These are phyloP conservation scores for Byssochlamys sp. DNA, from an alignment of 2,329 filamentous ascomycete species.

Conservation along the genomic window DNA sequence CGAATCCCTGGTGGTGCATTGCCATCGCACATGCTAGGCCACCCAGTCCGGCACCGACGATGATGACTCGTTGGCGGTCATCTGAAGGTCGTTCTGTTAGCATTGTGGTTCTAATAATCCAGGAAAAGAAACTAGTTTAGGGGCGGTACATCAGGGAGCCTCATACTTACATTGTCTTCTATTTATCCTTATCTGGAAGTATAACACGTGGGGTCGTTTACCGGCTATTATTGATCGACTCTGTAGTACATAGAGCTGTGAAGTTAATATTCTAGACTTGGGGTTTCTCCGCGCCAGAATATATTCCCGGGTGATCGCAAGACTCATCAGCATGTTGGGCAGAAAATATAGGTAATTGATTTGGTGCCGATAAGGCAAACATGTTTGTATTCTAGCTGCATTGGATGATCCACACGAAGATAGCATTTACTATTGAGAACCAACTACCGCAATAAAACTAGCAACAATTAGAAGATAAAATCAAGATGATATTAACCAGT, in stretches of 20 bases:
- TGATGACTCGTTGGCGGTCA: conserved; percentile 29
- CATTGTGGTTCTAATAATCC: background rate
- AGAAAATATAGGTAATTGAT: background rate
- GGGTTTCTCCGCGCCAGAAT: conserved; percentile 2
- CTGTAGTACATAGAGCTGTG: background rate
- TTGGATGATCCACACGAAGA: too few relatives aligned
- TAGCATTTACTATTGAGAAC: too few relatives aligned
- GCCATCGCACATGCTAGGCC: conserved; percentile 22
- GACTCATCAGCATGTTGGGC: background rate
- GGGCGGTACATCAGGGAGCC: background rate
- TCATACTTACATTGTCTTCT: background rate
- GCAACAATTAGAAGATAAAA: too few relatives aligned
- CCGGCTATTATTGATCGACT: background rate
- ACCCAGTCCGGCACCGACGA: conserved; percentile 43
- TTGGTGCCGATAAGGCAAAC: too few relatives aligned
- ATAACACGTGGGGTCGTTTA: background rate
- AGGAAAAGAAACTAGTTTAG: background rate
- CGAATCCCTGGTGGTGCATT: conserved; percentile 5
- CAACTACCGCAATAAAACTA: too few relatives aligned
- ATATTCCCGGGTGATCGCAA: background rate
- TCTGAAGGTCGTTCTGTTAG: background rate
- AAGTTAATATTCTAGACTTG: background rate
- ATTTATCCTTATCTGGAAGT: background rate
- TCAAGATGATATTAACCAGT: too few relatives aligned
- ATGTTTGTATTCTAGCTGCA: too few relatives aligned